A percentile compares a stretch with the other conserved stretches of the same genome.
Conservation (phyloP, 2,329 filamentous ascomycete genomes). For the Sporothrix brunneoviolacea region DNA sequence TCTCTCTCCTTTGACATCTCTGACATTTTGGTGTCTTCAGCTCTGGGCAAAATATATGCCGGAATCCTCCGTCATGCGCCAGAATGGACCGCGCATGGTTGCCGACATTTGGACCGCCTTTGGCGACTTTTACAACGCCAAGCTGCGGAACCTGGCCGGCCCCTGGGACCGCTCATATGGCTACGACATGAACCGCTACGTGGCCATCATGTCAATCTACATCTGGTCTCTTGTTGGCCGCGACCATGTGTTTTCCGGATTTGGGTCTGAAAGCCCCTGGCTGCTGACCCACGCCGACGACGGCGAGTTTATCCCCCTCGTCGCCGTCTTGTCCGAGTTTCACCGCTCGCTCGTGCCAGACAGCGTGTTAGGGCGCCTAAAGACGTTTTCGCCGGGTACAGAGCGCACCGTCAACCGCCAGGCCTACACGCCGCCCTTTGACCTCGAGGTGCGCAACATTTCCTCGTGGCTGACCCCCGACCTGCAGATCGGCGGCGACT, state of each 20-base stretch:
- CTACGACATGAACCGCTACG: slow-evolving; percentile 57
- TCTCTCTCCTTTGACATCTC: neutral
- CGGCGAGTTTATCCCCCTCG: slow-evolving; percentile 50
- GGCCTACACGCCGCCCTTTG: slow-evolving; percentile 52
- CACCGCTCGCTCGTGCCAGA: slow-evolving; percentile 42
- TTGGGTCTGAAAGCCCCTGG: slow-evolving; percentile 6
- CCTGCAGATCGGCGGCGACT: slow-evolving; percentile 54
- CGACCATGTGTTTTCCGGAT: slow-evolving; percentile 25
- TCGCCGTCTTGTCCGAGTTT: slow-evolving; percentile 46
- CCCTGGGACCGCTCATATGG: slow-evolving; percentile 60
- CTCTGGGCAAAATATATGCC: slow-evolving; percentile 55
- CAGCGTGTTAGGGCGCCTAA: slow-evolving; percentile 27
- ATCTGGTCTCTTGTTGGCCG: slow-evolving; percentile 53
- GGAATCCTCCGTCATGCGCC: slow-evolving; percentile 42
- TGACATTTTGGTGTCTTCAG: neutral
- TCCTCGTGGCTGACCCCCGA: slow-evolving; percentile 50
- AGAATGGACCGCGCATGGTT: slow-evolving; percentile 46
- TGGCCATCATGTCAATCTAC: slow-evolving; percentile 51
- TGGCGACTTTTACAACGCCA: slow-evolving; percentile 46
- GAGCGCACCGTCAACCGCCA: slow-evolving; percentile 45
- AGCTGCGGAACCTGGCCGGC: slow-evolving; percentile 54
- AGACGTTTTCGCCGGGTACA: neutral
- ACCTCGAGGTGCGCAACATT: slow-evolving; percentile 50
- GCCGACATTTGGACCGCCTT: slow-evolving; percentile 43
- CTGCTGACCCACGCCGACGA: slow-evolving; percentile 53